Evolutionary conservation across 495 filamentous ascomycete genomes (phyloP).

Genomic region (Aspergillus nanangensis): DNA sequence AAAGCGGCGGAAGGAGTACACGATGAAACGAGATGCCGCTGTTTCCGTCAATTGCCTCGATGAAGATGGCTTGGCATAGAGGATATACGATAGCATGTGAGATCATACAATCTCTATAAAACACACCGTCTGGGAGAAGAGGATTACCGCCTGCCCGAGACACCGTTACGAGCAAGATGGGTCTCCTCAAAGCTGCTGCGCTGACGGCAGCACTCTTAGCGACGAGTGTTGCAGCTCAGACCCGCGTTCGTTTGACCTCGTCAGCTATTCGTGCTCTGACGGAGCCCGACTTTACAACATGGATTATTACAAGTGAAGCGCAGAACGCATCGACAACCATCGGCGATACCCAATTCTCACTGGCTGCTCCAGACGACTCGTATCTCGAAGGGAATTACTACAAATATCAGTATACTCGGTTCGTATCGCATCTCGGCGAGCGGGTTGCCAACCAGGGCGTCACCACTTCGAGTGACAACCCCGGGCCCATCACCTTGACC

Average conservation of each 20-base stretch:
- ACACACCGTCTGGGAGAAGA: too few species aligned
- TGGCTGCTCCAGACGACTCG: constrained; percentile 6
- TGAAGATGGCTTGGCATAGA: background rate
- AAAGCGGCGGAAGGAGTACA: background rate
- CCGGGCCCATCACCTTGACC: background rate
- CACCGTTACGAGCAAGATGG: background rate
- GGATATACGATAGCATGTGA: too few species aligned
- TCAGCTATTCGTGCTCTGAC: constrained; percentile 1
- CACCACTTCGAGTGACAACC: constrained; percentile 2
- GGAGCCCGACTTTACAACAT: constrained; percentile 4
- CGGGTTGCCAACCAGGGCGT: constrained; percentile 8
- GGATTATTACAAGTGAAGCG: constrained; percentile 2
- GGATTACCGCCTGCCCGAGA: too few species aligned
- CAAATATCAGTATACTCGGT: constrained; percentile 7
- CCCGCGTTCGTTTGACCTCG: constrained; percentile 4
- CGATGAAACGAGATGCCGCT: background rate
- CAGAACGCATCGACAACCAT: constrained; percentile 4
- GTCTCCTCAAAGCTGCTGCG: background rate
- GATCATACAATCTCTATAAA: too few species aligned
- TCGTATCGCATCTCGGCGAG: constrained; percentile 6
- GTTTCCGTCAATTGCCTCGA: background rate
- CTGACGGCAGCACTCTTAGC: background rate
- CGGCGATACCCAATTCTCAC: background rate
- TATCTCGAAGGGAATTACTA: constrained; percentile 7
- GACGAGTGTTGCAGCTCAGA: background rate